phyloP scores from a whole-genome alignment of 2,329 filamentous ascomycete genomes.

The Aspergillus brasiliensis region DNA sequence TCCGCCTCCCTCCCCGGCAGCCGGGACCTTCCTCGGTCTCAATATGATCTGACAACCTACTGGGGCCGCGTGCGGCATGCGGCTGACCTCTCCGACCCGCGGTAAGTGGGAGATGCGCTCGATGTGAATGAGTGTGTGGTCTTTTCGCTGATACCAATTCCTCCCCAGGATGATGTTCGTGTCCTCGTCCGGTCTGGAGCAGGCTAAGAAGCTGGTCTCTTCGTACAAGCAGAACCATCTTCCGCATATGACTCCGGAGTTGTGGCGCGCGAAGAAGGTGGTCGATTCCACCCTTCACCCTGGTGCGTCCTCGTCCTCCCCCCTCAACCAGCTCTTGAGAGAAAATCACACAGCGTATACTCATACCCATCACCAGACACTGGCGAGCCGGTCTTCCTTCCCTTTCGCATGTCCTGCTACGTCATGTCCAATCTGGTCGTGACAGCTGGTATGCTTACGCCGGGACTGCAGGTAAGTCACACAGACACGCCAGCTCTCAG shows the following conservation, averaged over 20 bases:
- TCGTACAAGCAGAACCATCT: constrained; percentile 85
- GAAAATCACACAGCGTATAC: not conserved
- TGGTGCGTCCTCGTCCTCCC: constrained; percentile 68
- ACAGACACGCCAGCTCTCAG: not conserved
- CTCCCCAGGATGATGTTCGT: constrained; percentile 76
- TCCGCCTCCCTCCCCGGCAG: constrained; percentile 64
- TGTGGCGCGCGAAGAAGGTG: constrained; percentile 96
- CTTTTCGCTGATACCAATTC: constrained; percentile 13
- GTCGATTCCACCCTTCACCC: constrained; percentile 96
- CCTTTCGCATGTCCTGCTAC: constrained; percentile 97
- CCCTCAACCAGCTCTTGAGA: too few relatives aligned
- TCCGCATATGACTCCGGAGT: constrained; percentile 77
- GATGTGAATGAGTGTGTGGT: not conserved
- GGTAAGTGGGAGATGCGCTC: constrained; percentile 62
- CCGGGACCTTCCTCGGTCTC: constrained; percentile 85
- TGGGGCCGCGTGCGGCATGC: constrained; percentile 92
- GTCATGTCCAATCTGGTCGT: constrained; percentile 92
- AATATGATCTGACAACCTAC: constrained; percentile 90
- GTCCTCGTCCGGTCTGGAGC: constrained; percentile 73
- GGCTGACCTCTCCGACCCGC: constrained; percentile 87
- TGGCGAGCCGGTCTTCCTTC: constrained; percentile 85
- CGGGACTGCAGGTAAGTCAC: constrained; percentile 68
- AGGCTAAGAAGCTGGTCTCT: constrained; percentile 79
- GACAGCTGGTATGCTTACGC: constrained; percentile 95
- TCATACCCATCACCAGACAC: constrained; percentile 64